Evolutionary conservation across 1,284 basidiomycete genomes (phyloP), one percentile per base, ranked within the genome.

Genomic region (Neolentinus lepideus): DNA sequence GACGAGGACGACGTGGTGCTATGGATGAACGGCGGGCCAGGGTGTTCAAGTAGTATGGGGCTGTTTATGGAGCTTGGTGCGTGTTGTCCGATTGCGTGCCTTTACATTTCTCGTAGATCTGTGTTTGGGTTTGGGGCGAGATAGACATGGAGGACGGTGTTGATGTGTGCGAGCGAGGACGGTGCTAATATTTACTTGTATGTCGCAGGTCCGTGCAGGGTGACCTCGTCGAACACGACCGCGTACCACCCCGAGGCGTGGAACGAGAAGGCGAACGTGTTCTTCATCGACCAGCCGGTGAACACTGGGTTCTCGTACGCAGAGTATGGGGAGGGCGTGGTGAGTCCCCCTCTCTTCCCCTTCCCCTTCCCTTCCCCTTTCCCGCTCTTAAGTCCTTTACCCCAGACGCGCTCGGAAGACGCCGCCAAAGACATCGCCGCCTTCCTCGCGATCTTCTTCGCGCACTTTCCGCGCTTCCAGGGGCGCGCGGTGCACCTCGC

Each of bases 291-390:
- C 64, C 82, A 84, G 60, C 83, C 83, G 2, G 69, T 81, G 47
- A 80, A 80, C 3, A 76, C 79, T n/a, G 88, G 88, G 3, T 91
- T 84, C 69, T 86, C 83, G 1, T 88, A 90, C 61, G 82, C 85
- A 0, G 83, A 88, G 25, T 78, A 85, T 62, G 86, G 86, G 0
- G 80, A 87, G 63, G 65, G 67, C 21, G 83, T 88, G 36, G 80
- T 81, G 59, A 56, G 79, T 66, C 31, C n/a, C 26, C 8, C 35
- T 16, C 48, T n/a, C n/a, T n/a, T n/a, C n/a, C n/a, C n/a, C n/a
- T n/a, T n/a, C n/a, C n/a, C n/a, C n/a, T n/a, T n/a, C n/a, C n/a
- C n/a, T n/a, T n/a, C n/a, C n/a, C n/a, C n/a, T n/a, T n/a, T n/a
- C n/a, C n/a, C n/a, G 22, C 25, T 12, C 29, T 6, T 31, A 31